Percentiles rank a stretch among this genome's conserved stretches.
Evolutionary conservation across 2,329 filamentous ascomycete genomes (phyloP).

Genomic region (Aplosporella prunicola): DNA sequence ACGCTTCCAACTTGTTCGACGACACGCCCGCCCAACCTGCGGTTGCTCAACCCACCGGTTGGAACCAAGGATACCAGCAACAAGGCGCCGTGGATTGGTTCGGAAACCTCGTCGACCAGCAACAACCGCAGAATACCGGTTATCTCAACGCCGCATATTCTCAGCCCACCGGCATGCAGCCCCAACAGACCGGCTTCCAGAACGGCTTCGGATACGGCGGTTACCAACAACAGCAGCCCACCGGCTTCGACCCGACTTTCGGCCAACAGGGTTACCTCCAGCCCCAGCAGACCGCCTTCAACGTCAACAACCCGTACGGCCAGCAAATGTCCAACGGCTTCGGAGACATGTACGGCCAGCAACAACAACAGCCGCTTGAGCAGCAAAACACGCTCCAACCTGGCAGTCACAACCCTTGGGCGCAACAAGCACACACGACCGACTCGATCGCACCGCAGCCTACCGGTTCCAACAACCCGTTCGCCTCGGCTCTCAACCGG

Average conservation of each 20-base stretch:
- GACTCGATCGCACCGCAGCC: slow-evolving; percentile 68
- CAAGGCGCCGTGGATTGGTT: slow-evolving; percentile 95
- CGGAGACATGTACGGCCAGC: slow-evolving; percentile 28
- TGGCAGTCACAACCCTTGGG: slow-evolving; percentile 93
- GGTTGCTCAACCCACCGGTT: slow-evolving; percentile 73
- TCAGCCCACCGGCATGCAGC: slow-evolving; percentile 66
- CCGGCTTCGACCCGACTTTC: slow-evolving; percentile 53
- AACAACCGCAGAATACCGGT: slow-evolving; percentile 55
- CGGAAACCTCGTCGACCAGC: slow-evolving; percentile 79
- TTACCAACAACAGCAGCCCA: slow-evolving; percentile 49
- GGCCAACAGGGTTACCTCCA: slow-evolving; percentile 37
- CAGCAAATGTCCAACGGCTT: slow-evolving; percentile 26
- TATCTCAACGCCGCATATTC: slow-evolving; percentile 59
- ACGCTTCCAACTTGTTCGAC: slow-evolving; percentile 81
- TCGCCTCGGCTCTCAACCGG: slow-evolving; percentile 61
- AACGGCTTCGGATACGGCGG: slow-evolving; percentile 55
- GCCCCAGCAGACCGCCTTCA: slow-evolving; percentile 51
- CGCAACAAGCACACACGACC: slow-evolving; percentile 46
- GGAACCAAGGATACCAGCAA: slow-evolving; percentile 96
- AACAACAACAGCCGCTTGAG: slow-evolving; percentile 42
- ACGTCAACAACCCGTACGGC: slow-evolving; percentile 30
- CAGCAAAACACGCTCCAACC: slow-evolving; percentile 58
- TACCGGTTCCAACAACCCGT: slow-evolving; percentile 97
- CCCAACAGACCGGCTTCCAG: slow-evolving; percentile 54
- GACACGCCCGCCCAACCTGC: slow-evolving; percentile 55